These are phyloP conservation scores for Neopestalotiopsis rosae DNA, from an alignment of 2,329 filamentous ascomycete species.

Conservation along the genomic window DNA sequence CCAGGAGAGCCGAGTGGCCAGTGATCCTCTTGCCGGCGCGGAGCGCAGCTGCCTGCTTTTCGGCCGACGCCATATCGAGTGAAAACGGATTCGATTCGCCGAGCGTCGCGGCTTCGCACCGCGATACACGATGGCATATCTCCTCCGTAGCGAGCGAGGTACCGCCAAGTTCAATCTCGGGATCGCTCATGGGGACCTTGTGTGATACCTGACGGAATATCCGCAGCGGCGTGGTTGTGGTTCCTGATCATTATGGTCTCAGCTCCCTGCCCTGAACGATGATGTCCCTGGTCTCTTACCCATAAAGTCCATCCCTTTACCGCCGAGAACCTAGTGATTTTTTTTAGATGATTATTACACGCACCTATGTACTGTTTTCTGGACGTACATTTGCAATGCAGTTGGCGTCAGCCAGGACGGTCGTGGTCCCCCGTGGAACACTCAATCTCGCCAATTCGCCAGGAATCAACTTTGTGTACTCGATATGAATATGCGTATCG, in stretches of 20 bases:
- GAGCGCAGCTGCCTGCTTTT: conserved; percentile 29
- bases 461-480: conserved; percentile 29
- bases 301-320: conserved; percentile 30
- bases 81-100: conserved; percentile 31
- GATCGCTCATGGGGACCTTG: conserved; percentile 27
- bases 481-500: conserved; percentile 30
- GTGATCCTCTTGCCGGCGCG: conserved; percentile 29
- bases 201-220: conserved; percentile 30
- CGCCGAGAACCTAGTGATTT: conserved; percentile 22
- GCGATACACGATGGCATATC: conserved; percentile 27
- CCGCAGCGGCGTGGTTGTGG: conserved; percentile 24
- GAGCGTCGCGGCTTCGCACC: conserved; percentile 26
- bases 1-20: conserved; percentile 28
- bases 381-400: conserved; percentile 29
- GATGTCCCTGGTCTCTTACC: conserved; percentile 18
- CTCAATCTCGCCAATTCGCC: conserved; percentile 26
- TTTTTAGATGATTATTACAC: background rate
- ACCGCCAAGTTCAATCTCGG: conserved; percentile 30
- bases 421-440: conserved; percentile 29
- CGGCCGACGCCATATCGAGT: conserved; percentile 27
- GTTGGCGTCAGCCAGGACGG: conserved; percentile 30
- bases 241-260: background rate
- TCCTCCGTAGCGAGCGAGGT: conserved; percentile 24
- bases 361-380: background rate
- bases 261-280: background rate